Conservation (phyloP, 2,329 filamentous ascomycete species). For the Aspergillus cejpii region DNA sequence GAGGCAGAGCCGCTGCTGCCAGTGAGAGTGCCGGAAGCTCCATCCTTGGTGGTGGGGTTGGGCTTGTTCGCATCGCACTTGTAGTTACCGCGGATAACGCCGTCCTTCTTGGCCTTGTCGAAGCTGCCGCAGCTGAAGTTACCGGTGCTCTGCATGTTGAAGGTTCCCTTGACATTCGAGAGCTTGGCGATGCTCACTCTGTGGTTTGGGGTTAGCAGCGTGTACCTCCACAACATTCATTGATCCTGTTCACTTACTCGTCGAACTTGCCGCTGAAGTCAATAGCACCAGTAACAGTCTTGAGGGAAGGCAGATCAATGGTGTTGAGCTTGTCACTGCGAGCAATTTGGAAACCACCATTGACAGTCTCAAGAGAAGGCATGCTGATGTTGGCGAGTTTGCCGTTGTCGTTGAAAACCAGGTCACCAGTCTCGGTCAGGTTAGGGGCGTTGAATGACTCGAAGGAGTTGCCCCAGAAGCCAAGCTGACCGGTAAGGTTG, state of each 20-base stretch:
- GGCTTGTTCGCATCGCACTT: conserved; percentile 37
- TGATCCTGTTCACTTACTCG: conserved; percentile 53
- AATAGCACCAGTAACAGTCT: conserved; percentile 69
- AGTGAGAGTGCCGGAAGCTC: conserved; percentile 27
- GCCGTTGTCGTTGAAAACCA: conserved; percentile 53
- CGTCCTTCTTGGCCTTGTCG: conserved; percentile 39
- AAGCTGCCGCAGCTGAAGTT: conserved; percentile 56
- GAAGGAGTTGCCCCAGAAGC: conserved; percentile 69
- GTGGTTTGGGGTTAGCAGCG: conserved; percentile 28
- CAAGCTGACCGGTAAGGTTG: conserved; percentile 68
- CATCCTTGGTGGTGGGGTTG: conserved; percentile 34
- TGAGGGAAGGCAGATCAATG: conserved; percentile 62
- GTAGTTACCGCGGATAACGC: conserved; percentile 45
- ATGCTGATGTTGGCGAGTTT: conserved; percentile 67
- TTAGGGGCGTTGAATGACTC: conserved; percentile 42
- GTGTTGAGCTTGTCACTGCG: conserved; percentile 73
- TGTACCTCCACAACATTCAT: background rate
- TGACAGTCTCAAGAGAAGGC: conserved; percentile 59
- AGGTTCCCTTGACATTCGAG: conserved; percentile 62
- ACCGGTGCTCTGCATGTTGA: conserved; percentile 61
- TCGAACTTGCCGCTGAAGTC: conserved; percentile 79
- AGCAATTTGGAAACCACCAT: conserved; percentile 74
- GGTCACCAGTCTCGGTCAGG: conserved; percentile 44
- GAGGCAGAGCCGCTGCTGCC: conserved; percentile 21
- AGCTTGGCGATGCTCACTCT: conserved; percentile 66